Conservation (phyloP, 2,329 filamentous ascomycete species). For the Aspergillus alliaceus region DNA sequence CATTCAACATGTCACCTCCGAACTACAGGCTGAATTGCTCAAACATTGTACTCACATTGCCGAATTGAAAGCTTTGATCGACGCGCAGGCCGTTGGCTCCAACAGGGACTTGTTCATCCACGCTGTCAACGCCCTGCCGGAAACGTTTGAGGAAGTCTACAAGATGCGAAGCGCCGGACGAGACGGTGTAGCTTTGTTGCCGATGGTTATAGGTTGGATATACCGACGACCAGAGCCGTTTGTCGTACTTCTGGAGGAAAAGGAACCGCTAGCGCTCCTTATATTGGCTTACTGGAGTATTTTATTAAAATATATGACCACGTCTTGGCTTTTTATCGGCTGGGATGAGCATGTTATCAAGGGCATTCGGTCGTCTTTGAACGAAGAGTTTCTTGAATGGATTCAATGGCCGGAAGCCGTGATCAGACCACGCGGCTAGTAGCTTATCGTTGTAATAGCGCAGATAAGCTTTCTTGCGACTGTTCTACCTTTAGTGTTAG, state of each 20-base stretch:
- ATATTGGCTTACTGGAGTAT: constrained; percentile 33
- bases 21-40: constrained; percentile 16
- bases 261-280: constrained; percentile 26
- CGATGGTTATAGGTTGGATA: constrained; percentile 30
- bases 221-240: constrained; percentile 27
- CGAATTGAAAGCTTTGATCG: constrained; percentile 13
- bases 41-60: constrained; percentile 16
- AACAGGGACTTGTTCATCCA: constrained; percentile 5
- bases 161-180: constrained; percentile 6
- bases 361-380: constrained; percentile 25
- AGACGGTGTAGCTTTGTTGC: constrained; percentile 21
- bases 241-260: constrained; percentile 24
- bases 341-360: constrained; percentile 35
- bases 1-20: constrained; percentile 3
- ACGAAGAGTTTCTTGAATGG: constrained; percentile 18
- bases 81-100: not conserved
- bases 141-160: constrained; percentile 21
- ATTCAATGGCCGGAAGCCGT: constrained; percentile 35
- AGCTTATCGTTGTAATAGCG: too few relatives aligned
- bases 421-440: too few relatives aligned
- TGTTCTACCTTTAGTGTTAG: too few relatives aligned
- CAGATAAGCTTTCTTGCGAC: too few relatives aligned
- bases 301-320: constrained; percentile 31
- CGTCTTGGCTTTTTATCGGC: constrained; percentile 33
- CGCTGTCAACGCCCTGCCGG: constrained; percentile 13